Evolutionary conservation across 2,329 filamentous ascomycete genomes (phyloP).

Genomic region (Fusarium piperis): DNA sequence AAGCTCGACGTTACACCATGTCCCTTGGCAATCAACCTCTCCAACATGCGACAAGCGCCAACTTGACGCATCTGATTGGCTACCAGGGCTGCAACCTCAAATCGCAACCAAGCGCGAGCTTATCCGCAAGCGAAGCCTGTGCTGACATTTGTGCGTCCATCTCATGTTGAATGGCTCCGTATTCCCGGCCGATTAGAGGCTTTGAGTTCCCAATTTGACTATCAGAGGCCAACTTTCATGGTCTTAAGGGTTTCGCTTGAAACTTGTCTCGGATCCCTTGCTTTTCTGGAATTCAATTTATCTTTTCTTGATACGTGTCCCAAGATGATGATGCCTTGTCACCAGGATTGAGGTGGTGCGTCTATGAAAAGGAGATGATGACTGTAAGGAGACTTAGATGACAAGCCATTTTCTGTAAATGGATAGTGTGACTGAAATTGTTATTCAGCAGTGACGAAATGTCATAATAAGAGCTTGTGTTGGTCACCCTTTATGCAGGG

Average conservation of each 20-base stretch:
- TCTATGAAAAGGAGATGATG: background rate
- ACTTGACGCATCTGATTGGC: background rate
- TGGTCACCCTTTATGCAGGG: background rate
- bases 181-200: background rate
- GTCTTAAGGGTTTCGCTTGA: background rate
- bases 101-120: background rate
- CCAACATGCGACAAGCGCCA: background rate
- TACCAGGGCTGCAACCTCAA: background rate
- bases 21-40: background rate
- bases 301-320: background rate
- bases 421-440: background rate
- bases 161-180: background rate
- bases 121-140: background rate
- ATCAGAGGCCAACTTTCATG: background rate
- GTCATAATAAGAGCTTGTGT: too few species aligned
- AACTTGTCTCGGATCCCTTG: background rate
- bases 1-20: background rate
- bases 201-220: background rate
- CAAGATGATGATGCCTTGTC: background rate
- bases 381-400: background rate
- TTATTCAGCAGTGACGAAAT: background rate
- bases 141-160: background rate
- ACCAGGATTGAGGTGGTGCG: background rate
- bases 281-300: background rate
- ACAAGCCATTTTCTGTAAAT: background rate